Conservation (phyloP, 208 protist genomes). For the Acanthamoeba quina region DNA sequence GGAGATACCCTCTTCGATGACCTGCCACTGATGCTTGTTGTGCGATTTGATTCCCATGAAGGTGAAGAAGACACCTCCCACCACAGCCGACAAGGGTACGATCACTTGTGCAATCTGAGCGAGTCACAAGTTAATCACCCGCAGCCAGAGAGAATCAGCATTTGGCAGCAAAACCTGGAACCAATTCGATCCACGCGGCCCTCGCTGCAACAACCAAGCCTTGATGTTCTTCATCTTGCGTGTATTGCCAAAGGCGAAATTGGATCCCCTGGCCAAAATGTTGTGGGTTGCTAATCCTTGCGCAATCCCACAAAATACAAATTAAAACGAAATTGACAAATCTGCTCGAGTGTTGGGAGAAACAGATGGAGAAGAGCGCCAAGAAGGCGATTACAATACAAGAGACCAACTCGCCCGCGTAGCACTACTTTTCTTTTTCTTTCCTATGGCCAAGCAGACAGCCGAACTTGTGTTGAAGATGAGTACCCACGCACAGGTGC, state of each 20-base stretch:
- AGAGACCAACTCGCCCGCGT: too few species aligned
- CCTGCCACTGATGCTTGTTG: slow-evolving; percentile 59
- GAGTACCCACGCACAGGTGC: too few species aligned
- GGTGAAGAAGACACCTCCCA: slow-evolving; percentile 32
- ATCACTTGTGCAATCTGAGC: slow-evolving; percentile 16
- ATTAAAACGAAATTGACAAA: too few species aligned
- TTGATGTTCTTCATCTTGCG: neutral
- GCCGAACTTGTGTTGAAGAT: too few species aligned
- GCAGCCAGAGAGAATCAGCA: neutral
- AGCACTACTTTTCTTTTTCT: too few species aligned
- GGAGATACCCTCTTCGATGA: neutral
- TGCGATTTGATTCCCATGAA: slow-evolving; percentile 48
- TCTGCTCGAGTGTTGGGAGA: too few species aligned
- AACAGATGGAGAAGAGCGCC: too few species aligned
- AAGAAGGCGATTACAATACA: too few species aligned
- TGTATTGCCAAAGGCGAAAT: too few species aligned
- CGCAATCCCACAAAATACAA: too few species aligned
- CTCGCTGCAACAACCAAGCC: neutral
- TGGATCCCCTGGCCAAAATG: neutral
- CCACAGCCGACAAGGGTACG: slow-evolving; percentile 11
- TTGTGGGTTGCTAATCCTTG: too few species aligned
- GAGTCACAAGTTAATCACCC: neutral
- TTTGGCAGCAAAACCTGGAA: neutral
- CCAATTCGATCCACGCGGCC: slow-evolving; percentile 17
- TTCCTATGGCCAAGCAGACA: too few species aligned